Base-by-base conservation (phyloP, 495 filamentous ascomycete species). In the Penicillium ochrochloron region DNA sequence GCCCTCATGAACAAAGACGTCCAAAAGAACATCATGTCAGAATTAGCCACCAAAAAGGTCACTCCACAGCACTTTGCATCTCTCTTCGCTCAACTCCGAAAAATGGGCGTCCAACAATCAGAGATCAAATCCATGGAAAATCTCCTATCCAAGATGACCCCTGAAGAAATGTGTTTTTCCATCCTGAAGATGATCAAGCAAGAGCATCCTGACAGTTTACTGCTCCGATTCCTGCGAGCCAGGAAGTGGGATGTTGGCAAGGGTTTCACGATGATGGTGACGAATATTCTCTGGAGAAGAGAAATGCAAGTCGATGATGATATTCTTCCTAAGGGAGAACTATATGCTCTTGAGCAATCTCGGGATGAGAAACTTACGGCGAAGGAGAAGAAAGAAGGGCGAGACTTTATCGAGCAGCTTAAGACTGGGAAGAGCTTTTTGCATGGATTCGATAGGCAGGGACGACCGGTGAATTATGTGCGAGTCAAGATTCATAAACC, bases 171-270 rank as follows among this genome's bases (percentile, higher is more conserved):
- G 56, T 65, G 65, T 34, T 73, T 73, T 31, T 60, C 64, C 11
- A 54, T 75, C 15, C 34, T 75, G 34, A 75, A 68, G 5, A 72
- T 72, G 57, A 55, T 67, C 29, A 75, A 75, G 56, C 72, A 75
- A 29, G 72, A 75, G 29, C 84, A 94, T 68, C 93, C 94, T 0
- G 93, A 97, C 73, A 92, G 83, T 3, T 78, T 96, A n/a, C 78
- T 96, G 19, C 81, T 97, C 33, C 88, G 93, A 21, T 97, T 95
- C 71, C 77, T 97, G 57, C 83, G 93, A 27, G 92, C 93, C 12
- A 81, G 93, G 23, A 97, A 97, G 74, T 97, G 93, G 93, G 89
- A 97, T 70, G 86, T 96, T 14, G 87, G 94, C 39, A 90, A 89
- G 67, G 92, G 93, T 9, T 82, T 97, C n/a, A 82, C 94, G 41